These are phyloP conservation scores for Sphagnum tenellum DNA, from an alignment of 225 moss, liverwort and hornwort species.

Conservation along the genomic window DNA sequence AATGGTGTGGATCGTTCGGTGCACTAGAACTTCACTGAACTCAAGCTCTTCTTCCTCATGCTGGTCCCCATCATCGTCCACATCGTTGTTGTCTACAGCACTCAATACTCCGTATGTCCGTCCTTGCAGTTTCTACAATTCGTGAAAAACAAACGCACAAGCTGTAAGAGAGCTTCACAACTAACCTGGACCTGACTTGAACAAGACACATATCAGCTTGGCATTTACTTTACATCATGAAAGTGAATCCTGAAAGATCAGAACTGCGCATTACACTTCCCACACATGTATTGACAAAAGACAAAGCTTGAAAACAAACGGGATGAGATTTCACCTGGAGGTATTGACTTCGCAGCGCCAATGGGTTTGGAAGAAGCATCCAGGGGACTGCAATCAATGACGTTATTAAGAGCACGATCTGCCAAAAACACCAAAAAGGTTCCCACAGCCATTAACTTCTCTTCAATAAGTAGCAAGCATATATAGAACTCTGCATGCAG, in stretches of 20 bases:
- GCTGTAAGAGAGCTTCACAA: too few relatives aligned
- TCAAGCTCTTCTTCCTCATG: constrained; percentile 53
- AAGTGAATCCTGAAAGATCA: too few relatives aligned
- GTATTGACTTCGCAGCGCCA: constrained; percentile 62
- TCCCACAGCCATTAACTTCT: too few relatives aligned
- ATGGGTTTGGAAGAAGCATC: constrained; percentile 94
- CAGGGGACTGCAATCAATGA: constrained; percentile 78
- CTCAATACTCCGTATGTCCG: constrained; percentile 64
- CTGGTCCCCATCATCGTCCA: constrained; percentile 62
- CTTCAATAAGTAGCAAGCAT: too few relatives aligned
- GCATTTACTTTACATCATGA: too few relatives aligned
- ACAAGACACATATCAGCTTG: too few relatives aligned
- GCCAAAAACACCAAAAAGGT: background rate
- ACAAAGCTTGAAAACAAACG: too few relatives aligned
- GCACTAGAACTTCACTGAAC: constrained; percentile 88
- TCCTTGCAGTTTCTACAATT: constrained; percentile 60
- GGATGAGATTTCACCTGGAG: constrained; percentile 26
- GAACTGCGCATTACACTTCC: too few relatives aligned
- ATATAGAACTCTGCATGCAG: too few relatives aligned
- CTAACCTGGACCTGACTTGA: too few relatives aligned
- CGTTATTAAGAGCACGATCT: constrained; percentile 49
- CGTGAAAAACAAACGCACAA: too few relatives aligned
- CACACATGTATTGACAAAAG: too few relatives aligned
- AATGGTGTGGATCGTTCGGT: constrained; percentile 96
- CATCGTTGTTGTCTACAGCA: constrained; percentile 69